Percentiles rank a stretch among this genome's conserved stretches.
Evolutionary conservation across 768 basidiomycete genomes (phyloP).

Genomic region (Guyanaporus albipodus): DNA sequence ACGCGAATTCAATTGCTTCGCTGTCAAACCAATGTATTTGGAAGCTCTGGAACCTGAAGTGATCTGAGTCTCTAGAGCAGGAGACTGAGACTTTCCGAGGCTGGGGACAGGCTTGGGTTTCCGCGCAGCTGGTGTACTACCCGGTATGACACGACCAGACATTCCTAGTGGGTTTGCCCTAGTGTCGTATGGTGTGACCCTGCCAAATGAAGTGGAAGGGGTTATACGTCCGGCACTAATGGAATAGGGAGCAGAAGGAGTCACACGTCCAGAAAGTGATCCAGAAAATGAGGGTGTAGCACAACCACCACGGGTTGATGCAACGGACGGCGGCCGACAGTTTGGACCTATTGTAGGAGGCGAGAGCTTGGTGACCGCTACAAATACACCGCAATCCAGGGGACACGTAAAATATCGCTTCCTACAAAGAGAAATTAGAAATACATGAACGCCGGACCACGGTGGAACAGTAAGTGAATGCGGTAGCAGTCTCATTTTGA

Average conservation of each 20-base stretch:
- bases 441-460: neutral
- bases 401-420: constrained; percentile 84
- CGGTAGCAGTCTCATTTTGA: neutral
- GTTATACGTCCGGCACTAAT: constrained; percentile 49
- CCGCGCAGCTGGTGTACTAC: constrained; percentile 28
- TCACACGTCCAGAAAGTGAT: constrained; percentile 42
- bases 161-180: constrained; percentile 27
- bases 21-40: constrained; percentile 81
- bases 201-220: constrained; percentile 49
- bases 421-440: constrained; percentile 37
- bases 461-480: neutral
- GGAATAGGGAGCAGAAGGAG: constrained; percentile 39
- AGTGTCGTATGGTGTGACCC: constrained; percentile 34
- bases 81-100: constrained; percentile 33
- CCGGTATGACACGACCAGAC: constrained; percentile 50
- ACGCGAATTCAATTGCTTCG: constrained; percentile 66
- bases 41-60: constrained; percentile 84
- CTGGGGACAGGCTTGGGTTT: constrained; percentile 30
- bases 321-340: constrained; percentile 72
- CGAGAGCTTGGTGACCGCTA: constrained; percentile 78
- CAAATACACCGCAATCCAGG: constrained; percentile 86
- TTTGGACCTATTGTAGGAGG: constrained; percentile 61
- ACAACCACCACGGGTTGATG: constrained; percentile 58
- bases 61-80: constrained; percentile 41
- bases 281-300: constrained; percentile 43